These are phyloP conservation scores for Rhizoctonia solani DNA, from an alignment of 1,284 basidiomycete species.

Conservation along the genomic window DNA sequence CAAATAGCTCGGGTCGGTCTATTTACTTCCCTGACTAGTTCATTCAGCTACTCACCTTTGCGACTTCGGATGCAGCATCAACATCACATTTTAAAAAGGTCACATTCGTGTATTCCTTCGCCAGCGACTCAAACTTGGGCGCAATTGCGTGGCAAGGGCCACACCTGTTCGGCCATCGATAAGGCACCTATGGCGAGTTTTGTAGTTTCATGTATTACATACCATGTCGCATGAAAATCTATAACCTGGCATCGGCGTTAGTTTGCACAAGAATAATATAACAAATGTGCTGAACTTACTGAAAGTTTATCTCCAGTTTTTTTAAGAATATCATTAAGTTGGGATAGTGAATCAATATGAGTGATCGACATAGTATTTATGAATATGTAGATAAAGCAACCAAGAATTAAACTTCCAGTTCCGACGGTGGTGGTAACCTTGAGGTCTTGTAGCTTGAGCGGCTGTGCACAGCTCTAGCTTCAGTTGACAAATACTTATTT, in stretches of 20 bases:
- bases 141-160: conserved; percentile 79
- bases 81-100: conserved; percentile 83
- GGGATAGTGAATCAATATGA: conserved; percentile 61
- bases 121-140: conserved; percentile 66
- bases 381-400: background rate
- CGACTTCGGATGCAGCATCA: conserved; percentile 55
- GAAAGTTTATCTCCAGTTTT: conserved; percentile 67
- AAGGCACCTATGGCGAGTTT: background rate
- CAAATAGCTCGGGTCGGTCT: background rate
- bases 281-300: conserved; percentile 49
- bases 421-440: background rate
- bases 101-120: conserved; percentile 65
- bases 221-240: conserved; percentile 82
- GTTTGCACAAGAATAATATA: conserved; percentile 2
- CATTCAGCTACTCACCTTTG: conserved; percentile 7
- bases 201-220: conserved; percentile 35
- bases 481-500: no score
- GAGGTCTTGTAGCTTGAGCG: no score
- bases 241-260: conserved; percentile 59
- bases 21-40: background rate
- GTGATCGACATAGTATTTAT: conserved; percentile 44
- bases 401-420: background rate
- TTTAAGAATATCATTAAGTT: conserved; percentile 63
- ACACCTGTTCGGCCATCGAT: conserved; percentile 57
- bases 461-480: no score